Conservation (phyloP, 768 basidiomycete species). For the Pulveroboletus sp. region DNA sequence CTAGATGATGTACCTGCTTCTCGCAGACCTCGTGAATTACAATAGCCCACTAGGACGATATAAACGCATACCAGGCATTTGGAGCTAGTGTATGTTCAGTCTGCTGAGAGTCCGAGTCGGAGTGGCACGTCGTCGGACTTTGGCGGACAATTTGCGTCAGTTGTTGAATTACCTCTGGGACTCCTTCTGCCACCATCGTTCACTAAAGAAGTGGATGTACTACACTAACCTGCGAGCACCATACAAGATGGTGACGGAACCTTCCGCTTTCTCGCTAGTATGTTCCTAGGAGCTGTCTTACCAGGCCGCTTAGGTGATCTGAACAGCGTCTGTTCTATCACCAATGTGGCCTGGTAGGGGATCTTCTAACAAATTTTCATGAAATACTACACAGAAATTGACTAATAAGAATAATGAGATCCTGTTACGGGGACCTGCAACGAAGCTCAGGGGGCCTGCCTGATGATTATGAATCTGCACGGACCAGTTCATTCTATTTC, state of each 20-base stretch:
- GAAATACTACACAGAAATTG: not conserved
- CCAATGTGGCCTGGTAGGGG: constrained; percentile 5
- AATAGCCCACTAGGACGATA: not conserved
- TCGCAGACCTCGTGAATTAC: not conserved
- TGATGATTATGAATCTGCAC: constrained; percentile 10
- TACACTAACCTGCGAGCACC: not conserved
- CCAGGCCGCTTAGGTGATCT: not conserved
- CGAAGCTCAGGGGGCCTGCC: not conserved
- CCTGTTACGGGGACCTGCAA: not conserved
- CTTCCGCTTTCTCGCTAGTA: not conserved
- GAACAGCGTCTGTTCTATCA: constrained; percentile 3
- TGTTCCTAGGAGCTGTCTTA: constrained; percentile 8
- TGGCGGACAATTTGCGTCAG: not conserved
- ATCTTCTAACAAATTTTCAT: not conserved
- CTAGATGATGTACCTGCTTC: not conserved
- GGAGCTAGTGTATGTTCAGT: not conserved
- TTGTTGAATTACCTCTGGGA: not conserved
- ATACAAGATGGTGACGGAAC: not conserved
- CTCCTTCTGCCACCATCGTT: not conserved
- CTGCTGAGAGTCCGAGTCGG: not conserved
- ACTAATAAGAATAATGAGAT: not conserved
- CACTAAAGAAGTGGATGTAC: not conserved
- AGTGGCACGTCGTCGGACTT: not conserved
- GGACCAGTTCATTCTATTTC: constrained; percentile 6
- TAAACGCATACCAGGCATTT: not conserved